Evolutionary conservation across 805 yeast species (phyloP).

Genomic region (Vanderwaltozyma polyspora): DNA sequence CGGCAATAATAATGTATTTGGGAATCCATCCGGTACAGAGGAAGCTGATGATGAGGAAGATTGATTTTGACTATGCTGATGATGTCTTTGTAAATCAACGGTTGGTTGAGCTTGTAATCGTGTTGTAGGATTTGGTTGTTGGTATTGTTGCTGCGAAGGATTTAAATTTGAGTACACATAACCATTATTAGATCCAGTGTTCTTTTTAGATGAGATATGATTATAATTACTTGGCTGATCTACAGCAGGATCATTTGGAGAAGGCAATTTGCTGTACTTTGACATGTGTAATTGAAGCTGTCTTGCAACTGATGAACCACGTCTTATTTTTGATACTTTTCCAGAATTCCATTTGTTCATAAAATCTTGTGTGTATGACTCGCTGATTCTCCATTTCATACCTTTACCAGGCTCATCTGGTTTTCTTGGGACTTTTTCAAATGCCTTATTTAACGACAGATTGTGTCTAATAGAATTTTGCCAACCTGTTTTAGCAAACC

Average conservation of each 20-base stretch:
- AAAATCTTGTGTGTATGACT: slow-evolving; percentile 73
- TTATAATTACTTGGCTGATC: background rate
- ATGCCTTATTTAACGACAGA: slow-evolving; percentile 87
- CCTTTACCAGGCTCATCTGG: slow-evolving; percentile 98
- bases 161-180: too few species aligned
- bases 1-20: background rate
- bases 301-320: slow-evolving; percentile 74
- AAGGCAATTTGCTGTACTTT: slow-evolving; percentile 32
- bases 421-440: slow-evolving; percentile 91
- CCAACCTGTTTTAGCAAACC: slow-evolving; percentile 93
- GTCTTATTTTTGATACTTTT: slow-evolving; percentile 55
- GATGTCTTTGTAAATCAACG: background rate
- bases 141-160: background rate
- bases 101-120: background rate
- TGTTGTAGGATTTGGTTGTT: background rate
- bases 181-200: too few species aligned
- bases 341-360: slow-evolving; percentile 71
- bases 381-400: slow-evolving; percentile 97
- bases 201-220: background rate
- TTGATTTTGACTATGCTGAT: background rate
- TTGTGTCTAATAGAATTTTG: slow-evolving; percentile 96
- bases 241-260: slow-evolving; percentile 3
- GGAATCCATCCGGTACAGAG: background rate
- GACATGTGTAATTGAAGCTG: slow-evolving; percentile 66
- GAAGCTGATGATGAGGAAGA: background rate